These are phyloP conservation scores for Calonectria ilicicola DNA, from an alignment of 2,329 filamentous ascomycete species.

Conservation along the genomic window DNA sequence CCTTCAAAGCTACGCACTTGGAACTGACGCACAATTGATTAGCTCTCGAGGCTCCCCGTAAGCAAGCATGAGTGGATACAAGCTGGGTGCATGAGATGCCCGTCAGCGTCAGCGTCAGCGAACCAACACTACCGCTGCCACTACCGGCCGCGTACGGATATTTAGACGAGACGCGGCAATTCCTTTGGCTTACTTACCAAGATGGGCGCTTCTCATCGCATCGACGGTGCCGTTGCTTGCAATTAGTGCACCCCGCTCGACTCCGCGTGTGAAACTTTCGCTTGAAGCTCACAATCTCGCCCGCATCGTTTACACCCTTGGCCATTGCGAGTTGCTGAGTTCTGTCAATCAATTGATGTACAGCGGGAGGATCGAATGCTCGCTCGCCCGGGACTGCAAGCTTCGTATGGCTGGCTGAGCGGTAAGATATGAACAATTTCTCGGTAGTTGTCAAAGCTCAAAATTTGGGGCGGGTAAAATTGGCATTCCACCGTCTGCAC, in stretches of 20 bases:
- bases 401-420: background rate
- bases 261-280: background rate
- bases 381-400: too few relatives aligned
- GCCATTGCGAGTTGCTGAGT: background rate
- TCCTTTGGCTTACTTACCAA: background rate
- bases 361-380: background rate
- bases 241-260: background rate
- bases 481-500: background rate
- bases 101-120: background rate
- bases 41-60: background rate
- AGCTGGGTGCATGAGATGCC: background rate
- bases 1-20: background rate
- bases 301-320: background rate
- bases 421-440: conserved; percentile 5
- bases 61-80: background rate
- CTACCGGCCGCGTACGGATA: background rate
- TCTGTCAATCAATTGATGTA: background rate
- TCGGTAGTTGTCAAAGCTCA: background rate
- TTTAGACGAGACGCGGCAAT: background rate
- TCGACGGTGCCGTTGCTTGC: background rate
- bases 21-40: background rate
- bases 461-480: background rate
- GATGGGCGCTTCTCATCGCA: conserved; percentile 1
- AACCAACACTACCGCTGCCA: background rate
- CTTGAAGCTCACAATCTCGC: background rate